Conservation (phyloP, 1,139 yeast genomes). For the Pichia sp. region DNA sequence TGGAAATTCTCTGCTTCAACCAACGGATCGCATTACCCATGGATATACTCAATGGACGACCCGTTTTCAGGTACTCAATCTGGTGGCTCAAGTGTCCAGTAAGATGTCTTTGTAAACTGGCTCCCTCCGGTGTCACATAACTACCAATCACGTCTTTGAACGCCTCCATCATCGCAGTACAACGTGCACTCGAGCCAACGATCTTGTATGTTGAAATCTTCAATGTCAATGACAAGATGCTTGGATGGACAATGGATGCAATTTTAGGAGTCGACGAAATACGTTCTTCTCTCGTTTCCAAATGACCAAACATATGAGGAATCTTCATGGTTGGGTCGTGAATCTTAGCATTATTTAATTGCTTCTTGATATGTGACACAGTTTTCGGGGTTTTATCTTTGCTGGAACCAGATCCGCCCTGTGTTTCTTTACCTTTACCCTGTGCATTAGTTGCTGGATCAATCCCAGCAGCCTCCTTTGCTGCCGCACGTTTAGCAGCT, state of each 20-base stretch:
- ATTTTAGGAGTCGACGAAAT: conserved; percentile 60
- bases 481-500: conserved; percentile 81
- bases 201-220: conserved; percentile 79
- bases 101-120: conserved; percentile 81
- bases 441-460: not conserved
- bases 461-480: conserved; percentile 39
- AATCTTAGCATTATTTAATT: conserved; percentile 49
- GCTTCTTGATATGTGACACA: conserved; percentile 50
- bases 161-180: conserved; percentile 78
- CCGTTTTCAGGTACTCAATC: conserved; percentile 85
- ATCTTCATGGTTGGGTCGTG: conserved; percentile 41
- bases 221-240: conserved; percentile 71
- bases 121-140: conserved; percentile 80
- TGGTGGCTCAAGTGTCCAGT: conserved; percentile 90
- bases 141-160: conserved; percentile 77
- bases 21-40: conserved; percentile 99
- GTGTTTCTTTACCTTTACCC: not conserved
- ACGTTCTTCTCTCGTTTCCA: conserved; percentile 79
- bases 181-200: conserved; percentile 86
- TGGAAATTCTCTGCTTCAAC: conserved; percentile 90
- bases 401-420: not conserved
- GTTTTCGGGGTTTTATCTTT: conserved; percentile 35
- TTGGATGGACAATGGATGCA: conserved; percentile 80
- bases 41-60: conserved; percentile 85
- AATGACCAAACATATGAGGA: conserved; percentile 76